Evolutionary conservation across 2,329 filamentous ascomycete genomes (phyloP), one percentile per base, ranked within the genome.

Genomic region (Ascochyta clinopodiicola): DNA sequence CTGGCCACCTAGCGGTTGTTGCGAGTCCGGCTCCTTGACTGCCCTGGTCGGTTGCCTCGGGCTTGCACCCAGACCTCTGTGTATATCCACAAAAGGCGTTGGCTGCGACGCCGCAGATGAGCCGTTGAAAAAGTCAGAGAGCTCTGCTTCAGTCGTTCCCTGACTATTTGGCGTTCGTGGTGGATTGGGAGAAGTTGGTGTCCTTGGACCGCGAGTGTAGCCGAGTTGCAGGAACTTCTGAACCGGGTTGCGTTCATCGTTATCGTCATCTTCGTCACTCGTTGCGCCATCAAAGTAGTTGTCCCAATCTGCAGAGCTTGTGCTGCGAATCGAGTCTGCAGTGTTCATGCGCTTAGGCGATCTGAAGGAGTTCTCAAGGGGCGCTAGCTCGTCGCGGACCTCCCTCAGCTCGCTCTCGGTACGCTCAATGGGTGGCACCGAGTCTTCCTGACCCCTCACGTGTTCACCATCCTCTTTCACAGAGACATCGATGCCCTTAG

Each of bases 391-490:
- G 63, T 68, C 77, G 44, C 70, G 76, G 3, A 78, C 79, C 70
- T 85, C 81, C 19, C 78, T 67, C 22, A 76, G 74, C 59, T 84
- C 82, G 48, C 79, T 82, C 12, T 78, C 70, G 0, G 78, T 80
- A 4, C 80, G 72, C 31, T 75, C 70, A 17, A 73, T 64, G 7
- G 75, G 73, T 7, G 77, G 71, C 4, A 68, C 57, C 17, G 63
- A 63, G 31, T 71, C 68, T n/a, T 72, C 75, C 56, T 81, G 76
- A 13, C 72, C 68, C 64, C 80, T 84, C 17, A 82, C 89, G 76
- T 93, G 89, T 36, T 83, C 81, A 8, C 90, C 90, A n/a, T 87
- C 81, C 51, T 80, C 78, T 37, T 82, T 84, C 0, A 88, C 86
- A 2, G 79, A 79, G 61, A 83, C 79, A 42, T 80, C 75, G 22